Base-by-base conservation (phyloP, 225 moss, liverwort and hornwort genomes). In the Anthoceros angustus region DNA sequence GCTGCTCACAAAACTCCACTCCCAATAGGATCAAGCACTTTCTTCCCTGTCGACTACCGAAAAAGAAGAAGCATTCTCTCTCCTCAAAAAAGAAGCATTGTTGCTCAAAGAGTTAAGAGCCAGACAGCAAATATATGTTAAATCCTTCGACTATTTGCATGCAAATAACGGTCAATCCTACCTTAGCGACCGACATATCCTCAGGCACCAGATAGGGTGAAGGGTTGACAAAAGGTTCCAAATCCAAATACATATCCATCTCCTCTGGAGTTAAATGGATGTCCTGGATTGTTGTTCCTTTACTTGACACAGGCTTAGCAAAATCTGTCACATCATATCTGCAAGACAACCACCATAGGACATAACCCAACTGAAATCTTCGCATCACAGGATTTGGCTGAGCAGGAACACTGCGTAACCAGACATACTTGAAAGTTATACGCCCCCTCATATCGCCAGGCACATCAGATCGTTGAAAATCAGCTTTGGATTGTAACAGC, bases 141-240 rank as follows among this genome's bases (percentile, higher is more conserved):
- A 32, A 32, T 4, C 32, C 32, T 32, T 1, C 4, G 4, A 32
- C 32, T 32, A 1, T 1, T 32, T 32, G 32, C 32, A 32, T 32
- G 32, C 32, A 16, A 7, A 25, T 16, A n/a, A 25, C 20, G 25
- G 20, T 21, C 14, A 62, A 38, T 6, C 83, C 24, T 80, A 88
- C 88, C 84, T 98, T 98, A 20, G 95, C 83, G 39, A 98, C 88
- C 39, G 95, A 98, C 95, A 86, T 92, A 66, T 92, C 89, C 70
- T 98, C 95, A 14, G 92, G 87, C 62, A 98, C 95, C 63, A 92
- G 81, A 77, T 98, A 89, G 20, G 95, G 92, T 41, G 91, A 86
- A 2, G 95, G 92, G 72, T 98, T 92, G 50, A 98, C 92, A 77
- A 89, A 98, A 64, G 91, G 92, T 74, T 87, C 87, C 80, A 98